Evolutionary conservation across 257 asterid species (phyloP), one percentile per base, ranked within the genome.

Genomic region (Striga asiatica): DNA sequence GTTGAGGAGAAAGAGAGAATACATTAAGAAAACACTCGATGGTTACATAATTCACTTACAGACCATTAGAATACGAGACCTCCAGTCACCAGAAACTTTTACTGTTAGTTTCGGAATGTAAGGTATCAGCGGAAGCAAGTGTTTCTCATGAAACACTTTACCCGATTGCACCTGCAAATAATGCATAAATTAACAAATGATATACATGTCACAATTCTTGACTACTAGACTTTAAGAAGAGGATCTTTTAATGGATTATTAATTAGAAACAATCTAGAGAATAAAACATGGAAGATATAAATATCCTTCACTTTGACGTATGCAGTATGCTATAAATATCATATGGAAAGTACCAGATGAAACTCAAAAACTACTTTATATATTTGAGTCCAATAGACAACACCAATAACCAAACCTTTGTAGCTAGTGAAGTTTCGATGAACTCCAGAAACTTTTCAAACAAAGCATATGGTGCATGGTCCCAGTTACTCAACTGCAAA

Each of bases 51-150:
- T 29, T 20, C 23, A 50, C 25, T 71, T 20, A 28, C 74, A 27
- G 43, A 87, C 98, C 98, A 76, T 79, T 62, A 91, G 85, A 62
- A 84, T 69, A 48, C 89, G 85, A 60, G 56, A 62, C 71, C 83
- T 81, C 98, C 93, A 82, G 58, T 50, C 66, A 72, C 74, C 78
- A 64, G 89, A 69, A 54, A 80, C 61, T 56, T 52, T 73, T 70
- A 66, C 41, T 28, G 75, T 42, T 55, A 87, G 74, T 64, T 88
- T 81, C 53, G 98, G 92, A 59, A 81, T 70, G 79, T 69, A 80
- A 11, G 88, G 64, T 55, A 91, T 64, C 28, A 91, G 74, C 27
- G 88, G 74, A 71, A 91, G 81, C 72, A 87, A 64, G 60, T 75
- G 81, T 77, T 78, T 84, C 67, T 77, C 93, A 37, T 68, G 77